phyloP scores from a whole-genome alignment of 129 eudicot genomes.

The Flaveria ramosissima region DNA sequence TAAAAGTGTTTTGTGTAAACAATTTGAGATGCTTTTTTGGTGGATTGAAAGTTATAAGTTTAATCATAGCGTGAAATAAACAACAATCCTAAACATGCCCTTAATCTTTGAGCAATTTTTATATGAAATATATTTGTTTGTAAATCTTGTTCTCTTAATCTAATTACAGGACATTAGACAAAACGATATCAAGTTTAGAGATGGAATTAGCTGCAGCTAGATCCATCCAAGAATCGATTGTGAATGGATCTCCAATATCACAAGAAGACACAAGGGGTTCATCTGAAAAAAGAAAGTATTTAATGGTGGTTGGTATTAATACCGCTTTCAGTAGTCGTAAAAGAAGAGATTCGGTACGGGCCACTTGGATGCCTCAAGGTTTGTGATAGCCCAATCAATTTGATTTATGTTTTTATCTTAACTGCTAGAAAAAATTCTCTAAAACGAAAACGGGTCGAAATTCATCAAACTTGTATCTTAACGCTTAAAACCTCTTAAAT shows the following conservation, averaged over 20 bases:
- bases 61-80: no score
- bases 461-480: neutral
- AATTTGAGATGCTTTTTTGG: neutral
- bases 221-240: constrained; percentile 68
- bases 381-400: constrained; percentile 3
- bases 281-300: constrained; percentile 47
- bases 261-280: constrained; percentile 46
- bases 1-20: no score
- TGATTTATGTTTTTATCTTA: neutral
- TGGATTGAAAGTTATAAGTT: no score
- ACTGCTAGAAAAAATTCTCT: neutral
- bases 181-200: constrained; percentile 83
- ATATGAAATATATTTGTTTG: neutral
- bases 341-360: constrained; percentile 92
- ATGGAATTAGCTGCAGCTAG: constrained; percentile 88
- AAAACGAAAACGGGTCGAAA: neutral
- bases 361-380: constrained; percentile 99
- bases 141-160: neutral
- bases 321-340: constrained; percentile 94
- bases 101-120: neutral
- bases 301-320: constrained; percentile 85
- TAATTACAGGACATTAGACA: constrained; percentile 67
- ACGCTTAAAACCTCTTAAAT: neutral
- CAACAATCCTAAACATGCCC: neutral
- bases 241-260: constrained; percentile 66